Base-by-base conservation (phyloP, 805 yeast genomes). In the Kregervanrija pseudodelftensis region DNA sequence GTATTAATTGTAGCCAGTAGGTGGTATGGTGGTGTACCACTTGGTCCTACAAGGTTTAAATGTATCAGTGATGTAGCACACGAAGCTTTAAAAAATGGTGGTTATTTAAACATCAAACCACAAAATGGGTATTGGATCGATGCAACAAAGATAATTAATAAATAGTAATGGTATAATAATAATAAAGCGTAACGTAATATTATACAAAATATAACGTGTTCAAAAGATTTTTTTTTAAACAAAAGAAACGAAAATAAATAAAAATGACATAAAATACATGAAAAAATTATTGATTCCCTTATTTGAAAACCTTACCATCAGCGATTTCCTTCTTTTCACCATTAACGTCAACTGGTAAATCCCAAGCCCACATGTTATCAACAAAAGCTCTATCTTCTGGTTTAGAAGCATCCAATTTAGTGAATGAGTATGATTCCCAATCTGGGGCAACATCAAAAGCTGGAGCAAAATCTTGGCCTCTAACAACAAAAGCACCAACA, bases 361-460 rank as follows among this genome's bases (percentile, higher is more conserved):
- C 99, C 98, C 98, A 91, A 58, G 97, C 95, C 83, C 95, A 87
- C 82, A 89, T 76, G 80, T 89, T 86, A 70, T 85, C 76, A 60
- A 93, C 69, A 63, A 87, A 86, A 53, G 74, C 85, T 70, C 76
- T 82, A 76, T 77, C 86, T 65, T 79, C 93, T 56, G 77, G 79
- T 57, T 79, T 78, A 60, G 88, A 59, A 50, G 83, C 77, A 66
- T 91, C 97, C 63, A 91, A 76, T 75, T 86, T 82, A 65, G 79
- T 72, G 85, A 78, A 88, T 48, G 66, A 64, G 75, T 87, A 91
- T 41, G 96, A 87, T 74, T 91, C 98, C 95, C 95, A 89, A 74
- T 93, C 99, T 69, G 99, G 97, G 64, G 98, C 99, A 68, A 93
- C 98, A 55, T 91, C 85, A 64, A 91, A 88, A 52, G 96, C 99